A percentile compares a stretch with the other conserved stretches of the same genome.
These are phyloP conservation scores for Eragrostis curvula DNA, from an alignment of 176 grass and related monocot species.

Conservation along the genomic window DNA sequence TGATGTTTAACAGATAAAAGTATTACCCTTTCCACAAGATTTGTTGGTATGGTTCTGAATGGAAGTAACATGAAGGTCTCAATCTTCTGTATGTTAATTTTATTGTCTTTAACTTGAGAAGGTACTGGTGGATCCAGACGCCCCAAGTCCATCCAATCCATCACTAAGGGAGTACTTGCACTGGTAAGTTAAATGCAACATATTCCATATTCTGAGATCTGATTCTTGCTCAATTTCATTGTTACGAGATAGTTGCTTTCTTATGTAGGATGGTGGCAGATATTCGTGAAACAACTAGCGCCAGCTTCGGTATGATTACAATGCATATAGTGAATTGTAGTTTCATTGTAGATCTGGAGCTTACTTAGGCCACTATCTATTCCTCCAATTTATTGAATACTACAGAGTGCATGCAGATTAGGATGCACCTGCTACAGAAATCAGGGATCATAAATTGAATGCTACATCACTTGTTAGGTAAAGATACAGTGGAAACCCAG, in stretches of 20 bases:
- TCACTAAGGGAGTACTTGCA: constrained; percentile 90
- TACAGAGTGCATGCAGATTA: not conserved
- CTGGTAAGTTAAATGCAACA: constrained; percentile 59
- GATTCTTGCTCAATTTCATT: constrained; percentile 12
- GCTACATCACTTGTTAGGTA: not conserved
- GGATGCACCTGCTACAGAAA: constrained; percentile 3
- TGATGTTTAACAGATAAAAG: not conserved
- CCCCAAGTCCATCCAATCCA: constrained; percentile 73
- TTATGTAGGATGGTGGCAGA: constrained; percentile 77
- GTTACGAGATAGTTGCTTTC: constrained; percentile 32
- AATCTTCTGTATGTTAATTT: constrained; percentile 12
- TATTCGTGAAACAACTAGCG: constrained; percentile 71
- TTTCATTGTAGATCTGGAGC: not conserved
- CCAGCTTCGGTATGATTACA: constrained; percentile 63
- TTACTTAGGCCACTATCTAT: too few relatives aligned
- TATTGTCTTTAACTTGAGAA: constrained; percentile 41
- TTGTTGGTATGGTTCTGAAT: not conserved
- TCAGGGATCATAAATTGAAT: not conserved
- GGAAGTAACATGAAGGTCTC: not conserved
- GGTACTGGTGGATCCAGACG: constrained; percentile 85
- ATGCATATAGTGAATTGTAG: constrained; percentile 15
- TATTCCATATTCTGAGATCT: constrained; percentile 5
- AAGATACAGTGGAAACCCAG: not conserved
- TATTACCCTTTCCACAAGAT: not conserved
- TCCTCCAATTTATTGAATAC: too few relatives aligned